These are phyloP conservation scores for Schizochytrium sp. DNA, from an alignment of 108 stramenopile genomes.

Conservation along the genomic window DNA sequence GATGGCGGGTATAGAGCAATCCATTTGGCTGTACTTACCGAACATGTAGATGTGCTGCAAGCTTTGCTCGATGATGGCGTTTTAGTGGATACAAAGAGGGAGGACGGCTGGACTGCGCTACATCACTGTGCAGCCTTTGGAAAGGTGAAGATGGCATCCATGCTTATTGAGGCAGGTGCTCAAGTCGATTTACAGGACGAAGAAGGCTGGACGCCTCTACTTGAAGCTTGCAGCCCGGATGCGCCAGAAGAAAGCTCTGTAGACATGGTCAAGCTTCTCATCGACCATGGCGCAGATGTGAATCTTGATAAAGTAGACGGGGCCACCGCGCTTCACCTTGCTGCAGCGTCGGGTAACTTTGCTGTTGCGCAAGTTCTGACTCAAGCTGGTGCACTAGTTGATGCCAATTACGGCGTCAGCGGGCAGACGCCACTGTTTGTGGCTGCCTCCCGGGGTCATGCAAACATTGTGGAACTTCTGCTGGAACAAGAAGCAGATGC, in stretches of 20 bases:
- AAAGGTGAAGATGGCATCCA: not conserved
- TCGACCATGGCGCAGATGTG: not conserved
- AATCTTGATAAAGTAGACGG: not conserved
- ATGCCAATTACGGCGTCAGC: not conserved
- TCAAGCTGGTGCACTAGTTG: not conserved
- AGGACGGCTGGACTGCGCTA: not conserved
- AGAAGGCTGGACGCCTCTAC: not conserved
- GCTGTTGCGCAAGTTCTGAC: not conserved
- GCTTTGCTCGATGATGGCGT: not conserved
- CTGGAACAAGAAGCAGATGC: not conserved
- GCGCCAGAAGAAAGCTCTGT: not conserved
- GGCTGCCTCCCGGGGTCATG: not conserved
- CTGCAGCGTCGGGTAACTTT: not conserved
- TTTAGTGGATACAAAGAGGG: not conserved
- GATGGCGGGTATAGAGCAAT: not conserved
- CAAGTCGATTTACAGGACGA: not conserved
- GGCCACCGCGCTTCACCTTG: not conserved
- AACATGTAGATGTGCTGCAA: not conserved
- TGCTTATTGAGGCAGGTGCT: not conserved
- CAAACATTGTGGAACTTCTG: not conserved
- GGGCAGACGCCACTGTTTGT: not conserved
- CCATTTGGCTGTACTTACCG: not conserved
- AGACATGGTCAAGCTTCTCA: not conserved
- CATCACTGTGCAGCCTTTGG: constrained; percentile 28
- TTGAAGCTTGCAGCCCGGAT: not conserved